Conservation (phyloP, 495 filamentous ascomycete species). For the Trichoderma virens region DNA sequence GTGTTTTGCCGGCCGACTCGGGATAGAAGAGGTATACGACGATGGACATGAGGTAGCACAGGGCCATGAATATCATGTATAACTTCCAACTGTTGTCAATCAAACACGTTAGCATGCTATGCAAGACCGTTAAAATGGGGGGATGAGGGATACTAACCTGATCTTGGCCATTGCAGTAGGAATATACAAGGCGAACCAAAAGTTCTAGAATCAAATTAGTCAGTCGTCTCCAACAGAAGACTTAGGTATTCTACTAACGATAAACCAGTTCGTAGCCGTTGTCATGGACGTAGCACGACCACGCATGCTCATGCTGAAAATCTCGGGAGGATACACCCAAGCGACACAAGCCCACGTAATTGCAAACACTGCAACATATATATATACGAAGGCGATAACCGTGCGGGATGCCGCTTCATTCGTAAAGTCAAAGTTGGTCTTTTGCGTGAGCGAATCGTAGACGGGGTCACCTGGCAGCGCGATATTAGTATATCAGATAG, state of each 20-base stretch:
- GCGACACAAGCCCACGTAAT: conserved; percentile 73
- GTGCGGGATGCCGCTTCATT: conserved; percentile 36
- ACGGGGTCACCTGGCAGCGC: conserved; percentile 17
- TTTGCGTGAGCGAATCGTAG: conserved; percentile 20
- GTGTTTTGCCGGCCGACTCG: conserved; percentile 71
- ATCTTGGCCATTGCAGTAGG: conserved; percentile 22
- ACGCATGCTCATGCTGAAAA: conserved; percentile 65
- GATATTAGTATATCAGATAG: neutral
- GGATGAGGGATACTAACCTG: conserved; percentile 15
- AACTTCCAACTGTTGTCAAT: conserved; percentile 9
- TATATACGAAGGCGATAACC: conserved; percentile 73
- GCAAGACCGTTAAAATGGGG: conserved; percentile 7
- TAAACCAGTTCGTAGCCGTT: conserved; percentile 63
- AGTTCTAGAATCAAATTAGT: conserved; percentile 16
- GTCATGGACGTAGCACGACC: conserved; percentile 57
- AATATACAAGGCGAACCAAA: conserved; percentile 22
- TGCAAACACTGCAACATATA: conserved; percentile 69
- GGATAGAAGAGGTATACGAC: conserved; percentile 35
- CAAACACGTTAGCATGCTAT: conserved; percentile 9
- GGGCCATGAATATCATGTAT: conserved; percentile 21
- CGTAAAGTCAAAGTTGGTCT: conserved; percentile 21
- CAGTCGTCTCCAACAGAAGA: neutral
- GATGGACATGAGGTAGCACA: conserved; percentile 24
- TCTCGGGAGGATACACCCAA: conserved; percentile 77
- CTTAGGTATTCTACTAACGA: neutral